Evolutionary conservation across 75 land plant genomes (phyloP).

Genomic region (Sequoia sempervirens): DNA sequence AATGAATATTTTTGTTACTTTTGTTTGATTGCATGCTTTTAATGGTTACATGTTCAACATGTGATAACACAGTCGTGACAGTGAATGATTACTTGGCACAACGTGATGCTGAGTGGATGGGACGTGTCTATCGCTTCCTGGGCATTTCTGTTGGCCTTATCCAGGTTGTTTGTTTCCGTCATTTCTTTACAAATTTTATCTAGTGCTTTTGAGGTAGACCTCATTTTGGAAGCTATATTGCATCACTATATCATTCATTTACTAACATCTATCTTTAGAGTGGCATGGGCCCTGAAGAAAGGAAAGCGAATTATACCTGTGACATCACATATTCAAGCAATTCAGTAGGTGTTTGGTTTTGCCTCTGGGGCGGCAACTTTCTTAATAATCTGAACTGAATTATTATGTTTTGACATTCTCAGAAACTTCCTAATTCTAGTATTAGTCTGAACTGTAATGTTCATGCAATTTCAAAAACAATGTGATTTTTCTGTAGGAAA

Average conservation of each 20-base stretch:
- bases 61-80: slow-evolving; percentile 64
- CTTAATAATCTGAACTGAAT: slow-evolving; percentile 7
- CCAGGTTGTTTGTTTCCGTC: slow-evolving; percentile 38
- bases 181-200: background rate
- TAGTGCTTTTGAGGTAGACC: background rate
- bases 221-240: slow-evolving; percentile 2
- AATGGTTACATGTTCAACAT: slow-evolving; percentile 6
- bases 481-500: slow-evolving; percentile 51
- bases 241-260: slow-evolving; percentile 4
- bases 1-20: background rate
- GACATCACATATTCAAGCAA: slow-evolving; percentile 98
- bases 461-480: background rate
- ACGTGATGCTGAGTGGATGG: slow-evolving; percentile 99
- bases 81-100: slow-evolving; percentile 99
- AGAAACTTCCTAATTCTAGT: background rate
- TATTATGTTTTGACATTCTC: background rate
- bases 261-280: slow-evolving; percentile 29
- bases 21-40: background rate
- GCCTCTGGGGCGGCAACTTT: background rate
- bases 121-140: slow-evolving; percentile 88
- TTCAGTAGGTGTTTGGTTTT: slow-evolving; percentile 51
- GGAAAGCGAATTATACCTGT: slow-evolving; percentile 74
- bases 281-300: slow-evolving; percentile 52
- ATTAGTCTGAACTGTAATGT: background rate
- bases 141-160: slow-evolving; percentile 98